Evolutionary conservation across 2,329 filamentous ascomycete genomes (phyloP), one percentile per base, ranked within the genome.

Genomic region (Botrytis fabae): DNA sequence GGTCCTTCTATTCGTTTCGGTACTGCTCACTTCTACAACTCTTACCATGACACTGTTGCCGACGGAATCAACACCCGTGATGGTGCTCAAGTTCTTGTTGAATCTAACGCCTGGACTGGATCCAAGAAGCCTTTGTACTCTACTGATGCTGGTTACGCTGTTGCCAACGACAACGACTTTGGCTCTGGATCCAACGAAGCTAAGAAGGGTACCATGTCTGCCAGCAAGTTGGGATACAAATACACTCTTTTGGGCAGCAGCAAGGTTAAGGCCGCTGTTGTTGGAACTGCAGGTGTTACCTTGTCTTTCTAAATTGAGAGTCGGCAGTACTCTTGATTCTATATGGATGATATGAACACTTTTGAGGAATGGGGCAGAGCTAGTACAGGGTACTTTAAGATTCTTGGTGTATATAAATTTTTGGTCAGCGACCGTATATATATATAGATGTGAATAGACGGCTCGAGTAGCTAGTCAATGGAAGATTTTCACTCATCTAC

Each of bases 1-100:
- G 64, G 42, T 12, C 70, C 62, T 14, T 72, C 70, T 32, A 14
- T 72, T 28, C 62, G 62, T 48, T 69, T 69, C 48, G 62, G 62
- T n/a, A 72, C 62, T 38, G 63, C 40, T 12, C 62, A 72, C 51
- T 61, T 72, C 38, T 60, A 35, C 54, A 71, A 71, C 46, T 54
- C 46, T 25, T 71, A 71, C 60, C 61, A 54, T 46, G 54, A 57
- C 69, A 65, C 51, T 16, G 69, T 71, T 18, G 35, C 69, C 61
- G 60, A 71, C 20, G 69, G 85, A 62, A 85, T 90, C 82, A 89
- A 90, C 82, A 85, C 87, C 64, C 85, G 87, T 70, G 83, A 86
- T 77, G 85, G 85, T 22, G 87, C 88, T 35, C 84, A 89, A 79
- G 82, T 89, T n/a, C 84, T 89, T 42, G 83, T 90, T 40, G 85